Percentiles rank a stretch among this genome's conserved stretches.
Evolutionary conservation across 306 rosid genomes (phyloP).

Genomic region (Pyrus pyrifolia): DNA sequence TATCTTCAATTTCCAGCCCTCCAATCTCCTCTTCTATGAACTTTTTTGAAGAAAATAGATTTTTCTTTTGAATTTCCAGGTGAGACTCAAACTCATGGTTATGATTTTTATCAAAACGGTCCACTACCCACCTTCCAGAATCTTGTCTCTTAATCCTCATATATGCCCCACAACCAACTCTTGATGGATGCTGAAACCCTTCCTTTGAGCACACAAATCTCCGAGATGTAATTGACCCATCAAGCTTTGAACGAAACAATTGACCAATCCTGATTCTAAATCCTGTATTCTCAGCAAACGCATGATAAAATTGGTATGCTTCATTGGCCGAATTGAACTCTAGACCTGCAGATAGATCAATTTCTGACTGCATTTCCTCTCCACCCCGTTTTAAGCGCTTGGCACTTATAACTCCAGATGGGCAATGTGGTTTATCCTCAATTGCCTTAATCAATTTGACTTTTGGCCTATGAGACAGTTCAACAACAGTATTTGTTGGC

Average conservation of each 20-base stretch:
- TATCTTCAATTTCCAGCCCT: slow-evolving; percentile 51
- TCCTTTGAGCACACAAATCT: slow-evolving; percentile 94
- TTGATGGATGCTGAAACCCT: slow-evolving; percentile 94
- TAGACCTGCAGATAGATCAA: slow-evolving; percentile 65
- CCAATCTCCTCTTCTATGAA: slow-evolving; percentile 53
- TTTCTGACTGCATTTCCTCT: slow-evolving; percentile 36
- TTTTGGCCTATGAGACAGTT: slow-evolving; percentile 43
- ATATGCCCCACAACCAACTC: slow-evolving; percentile 91
- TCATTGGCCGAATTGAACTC: slow-evolving; percentile 80
- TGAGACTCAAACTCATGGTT: slow-evolving; percentile 65
- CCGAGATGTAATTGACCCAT: slow-evolving; percentile 73
- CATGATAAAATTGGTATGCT: slow-evolving; percentile 76
- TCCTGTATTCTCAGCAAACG: slow-evolving; percentile 65
- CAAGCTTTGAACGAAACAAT: slow-evolving; percentile 83
- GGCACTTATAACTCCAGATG: slow-evolving; percentile 55
- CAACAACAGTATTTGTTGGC: slow-evolving; percentile 25
- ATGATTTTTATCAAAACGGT: slow-evolving; percentile 77
- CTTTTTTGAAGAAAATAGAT: slow-evolving; percentile 45
- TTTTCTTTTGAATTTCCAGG: slow-evolving; percentile 32
- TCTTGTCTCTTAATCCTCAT: slow-evolving; percentile 86
- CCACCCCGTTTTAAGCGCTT: slow-evolving; percentile 56
- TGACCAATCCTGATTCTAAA: slow-evolving; percentile 88
- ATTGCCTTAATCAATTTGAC: slow-evolving; percentile 39
- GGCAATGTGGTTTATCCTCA: slow-evolving; percentile 36
- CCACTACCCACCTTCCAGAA: slow-evolving; percentile 82